Evolutionary conservation across 345 rosid species (phyloP), one percentile per base, ranked within the genome.

Genomic region (Eucalyptus cladocalyx): DNA sequence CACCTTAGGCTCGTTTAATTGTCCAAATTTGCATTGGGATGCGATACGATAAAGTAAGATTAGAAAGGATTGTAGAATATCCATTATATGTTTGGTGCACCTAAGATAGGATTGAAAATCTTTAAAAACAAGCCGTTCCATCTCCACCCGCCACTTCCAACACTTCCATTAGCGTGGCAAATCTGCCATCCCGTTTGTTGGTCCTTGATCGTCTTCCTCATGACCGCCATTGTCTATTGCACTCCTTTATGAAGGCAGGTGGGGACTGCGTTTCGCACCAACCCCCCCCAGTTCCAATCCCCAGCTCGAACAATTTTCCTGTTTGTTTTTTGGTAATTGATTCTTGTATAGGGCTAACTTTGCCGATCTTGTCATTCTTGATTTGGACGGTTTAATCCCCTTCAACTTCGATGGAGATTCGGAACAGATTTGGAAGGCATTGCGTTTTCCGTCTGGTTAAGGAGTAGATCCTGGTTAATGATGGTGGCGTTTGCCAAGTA

Each of bases 21-120:
- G 67, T 26, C n/a, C 15, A 6, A 28, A 60, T 60, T 60, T 60
- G 32, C 15, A 60, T 28, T 60, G n/a, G 4, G 32, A 60, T 26
- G 15, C 15, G 0, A 60, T 10, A 3, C 0, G 2, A 26, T 60
- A 11, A 60, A 60, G n/a, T 60, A 26, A 6, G 15, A 26, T 60
- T 26, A 60, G 2, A 60, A 60, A 60, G 2, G 15, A 60, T 28
- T 0, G 8, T 11, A 26, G 3, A 60, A 28, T 60, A 11, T 28
- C 16, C 32, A 60, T 26, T 12, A 6, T 26, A 60, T 60, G 16
- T 60, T 26, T 60, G 32, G 32, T 11, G n/a, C 67, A 60, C 15
- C 4, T 28, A 28, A 11, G 65, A 58, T 58, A 26, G 65, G 4
- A 56, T 56, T 26, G n/a, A 58, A 26, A 60, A 11, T 26, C n/a